A percentile compares a stretch with the other conserved stretches of the same genome.
Conservation (phyloP, 768 basidiomycete genomes). For the Calocybe gangraenosa region DNA sequence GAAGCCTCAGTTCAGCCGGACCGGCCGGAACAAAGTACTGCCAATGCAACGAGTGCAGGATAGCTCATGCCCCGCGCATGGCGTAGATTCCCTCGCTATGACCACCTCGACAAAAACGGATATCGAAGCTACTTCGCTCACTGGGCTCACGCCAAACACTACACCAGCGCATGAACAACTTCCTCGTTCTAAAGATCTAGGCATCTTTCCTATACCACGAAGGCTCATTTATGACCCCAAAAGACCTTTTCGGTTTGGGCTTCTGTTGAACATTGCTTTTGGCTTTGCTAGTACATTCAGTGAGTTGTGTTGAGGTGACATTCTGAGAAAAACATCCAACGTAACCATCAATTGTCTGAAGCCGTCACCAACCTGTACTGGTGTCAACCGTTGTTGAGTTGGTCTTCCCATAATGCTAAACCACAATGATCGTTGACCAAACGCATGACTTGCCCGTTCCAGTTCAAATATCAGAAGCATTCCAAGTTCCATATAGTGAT, state of each 20-base stretch:
- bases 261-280: slow-evolving; percentile 8
- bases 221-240: slow-evolving; percentile 10
- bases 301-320: neutral
- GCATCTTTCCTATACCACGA: slow-evolving; percentile 6
- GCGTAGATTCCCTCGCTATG: too few relatives aligned
- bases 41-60: too few relatives aligned
- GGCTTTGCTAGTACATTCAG: slow-evolving; percentile 9
- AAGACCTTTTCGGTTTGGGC: slow-evolving; percentile 4
- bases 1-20: too few relatives aligned
- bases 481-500: slow-evolving; percentile 3
- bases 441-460: neutral
- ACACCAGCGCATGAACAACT: too few relatives aligned
- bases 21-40: too few relatives aligned
- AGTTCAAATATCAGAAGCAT: slow-evolving; percentile 9
- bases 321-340: neutral
- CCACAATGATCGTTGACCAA: neutral
- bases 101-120: too few relatives aligned
- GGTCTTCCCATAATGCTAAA: neutral
- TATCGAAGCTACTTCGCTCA: too few relatives aligned
- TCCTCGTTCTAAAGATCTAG: slow-evolving; percentile 10
- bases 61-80: too few relatives aligned
- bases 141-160: too few relatives aligned
- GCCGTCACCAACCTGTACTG: slow-evolving; percentile 3
- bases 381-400: slow-evolving; percentile 1
- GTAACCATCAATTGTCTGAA: too few relatives aligned